A percentile compares a stretch with the other conserved stretches of the same genome.
Conservation (phyloP, 352 stramenopile species). For the Globisporangium iwayamae region DNA sequence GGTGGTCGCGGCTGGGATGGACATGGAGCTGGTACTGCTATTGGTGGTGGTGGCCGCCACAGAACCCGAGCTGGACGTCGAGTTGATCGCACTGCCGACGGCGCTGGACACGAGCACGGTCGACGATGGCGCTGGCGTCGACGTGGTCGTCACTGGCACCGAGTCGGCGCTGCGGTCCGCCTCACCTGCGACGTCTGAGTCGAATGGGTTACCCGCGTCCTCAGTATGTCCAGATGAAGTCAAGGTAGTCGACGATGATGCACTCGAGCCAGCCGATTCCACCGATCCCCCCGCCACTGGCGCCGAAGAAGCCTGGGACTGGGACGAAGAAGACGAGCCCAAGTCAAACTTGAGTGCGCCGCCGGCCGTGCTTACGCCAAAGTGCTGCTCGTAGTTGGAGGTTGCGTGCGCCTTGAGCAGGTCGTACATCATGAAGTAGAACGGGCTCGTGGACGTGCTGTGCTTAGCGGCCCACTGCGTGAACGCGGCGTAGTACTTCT, state of each 20-base stretch:
- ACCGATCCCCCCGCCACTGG: not conserved
- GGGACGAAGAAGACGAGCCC: not conserved
- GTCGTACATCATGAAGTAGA: conserved; percentile 21
- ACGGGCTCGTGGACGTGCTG: not conserved
- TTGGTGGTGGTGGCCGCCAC: not conserved
- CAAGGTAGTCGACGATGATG: not conserved
- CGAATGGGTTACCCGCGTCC: not conserved
- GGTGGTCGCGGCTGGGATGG: not conserved
- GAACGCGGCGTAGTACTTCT: conserved; percentile 9
- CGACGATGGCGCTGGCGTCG: not conserved
- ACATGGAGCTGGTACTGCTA: not conserved
- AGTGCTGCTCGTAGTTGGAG: conserved; percentile 15
- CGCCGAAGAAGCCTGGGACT: not conserved
- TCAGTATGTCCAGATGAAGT: not conserved
- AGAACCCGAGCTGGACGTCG: not conserved
- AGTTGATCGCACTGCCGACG: not conserved
- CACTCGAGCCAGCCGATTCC: conserved; percentile 1
- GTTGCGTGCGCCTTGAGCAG: conserved; percentile 5
- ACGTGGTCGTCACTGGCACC: not conserved
- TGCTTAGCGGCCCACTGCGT: conserved; percentile 1
- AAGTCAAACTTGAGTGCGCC: conserved; percentile 11
- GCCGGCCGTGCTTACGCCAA: conserved; percentile 7
- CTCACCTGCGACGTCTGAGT: conserved; percentile 6
- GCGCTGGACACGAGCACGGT: conserved; percentile 3
- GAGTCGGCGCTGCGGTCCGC: conserved; percentile 4